A percentile compares a stretch with the other conserved stretches of the same genome.
phyloP scores from a whole-genome alignment of 2,329 filamentous ascomycete species.

The Chalara sp. region DNA sequence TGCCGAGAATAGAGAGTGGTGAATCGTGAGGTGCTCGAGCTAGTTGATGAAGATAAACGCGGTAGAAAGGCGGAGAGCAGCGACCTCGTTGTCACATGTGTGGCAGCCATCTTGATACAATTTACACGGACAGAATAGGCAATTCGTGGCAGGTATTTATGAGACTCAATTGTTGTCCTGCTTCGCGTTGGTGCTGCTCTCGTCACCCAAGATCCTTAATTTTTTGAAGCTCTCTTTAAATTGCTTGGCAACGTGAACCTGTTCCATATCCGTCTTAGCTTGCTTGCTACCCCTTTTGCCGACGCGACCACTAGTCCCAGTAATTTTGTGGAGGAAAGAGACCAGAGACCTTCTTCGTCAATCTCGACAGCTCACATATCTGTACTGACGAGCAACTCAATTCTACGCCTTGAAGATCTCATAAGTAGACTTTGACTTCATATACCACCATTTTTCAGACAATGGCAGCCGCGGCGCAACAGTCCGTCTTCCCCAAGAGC shows the following conservation, averaged over 20 bases:
- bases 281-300: constrained; percentile 14
- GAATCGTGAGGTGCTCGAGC: constrained; percentile 36
- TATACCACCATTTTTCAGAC: not conserved
- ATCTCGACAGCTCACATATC: constrained; percentile 10
- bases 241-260: too few species aligned
- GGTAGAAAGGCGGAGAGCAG: constrained; percentile 47
- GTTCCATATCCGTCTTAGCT: not conserved
- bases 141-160: not conserved
- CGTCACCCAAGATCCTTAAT: too few species aligned
- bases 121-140: not conserved
- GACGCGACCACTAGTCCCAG: constrained; percentile 11
- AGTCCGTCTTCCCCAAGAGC: constrained; percentile 73
- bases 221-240: too few species aligned
- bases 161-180: not conserved
- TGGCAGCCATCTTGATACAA: constrained; percentile 37
- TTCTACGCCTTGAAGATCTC: too few species aligned
- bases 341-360: constrained; percentile 8
- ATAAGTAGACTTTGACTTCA: too few species aligned
- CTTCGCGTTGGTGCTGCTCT: too few species aligned
- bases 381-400: too few species aligned
- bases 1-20: constrained; percentile 38
- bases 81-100: constrained; percentile 33
- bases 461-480: constrained; percentile 27
- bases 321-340: constrained; percentile 18
- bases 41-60: constrained; percentile 38